Percentiles rank a stretch among this genome's conserved stretches.
Evolutionary conservation across 2,329 filamentous ascomycete species (phyloP).

Genomic region (Hymenoscyphus repandus): DNA sequence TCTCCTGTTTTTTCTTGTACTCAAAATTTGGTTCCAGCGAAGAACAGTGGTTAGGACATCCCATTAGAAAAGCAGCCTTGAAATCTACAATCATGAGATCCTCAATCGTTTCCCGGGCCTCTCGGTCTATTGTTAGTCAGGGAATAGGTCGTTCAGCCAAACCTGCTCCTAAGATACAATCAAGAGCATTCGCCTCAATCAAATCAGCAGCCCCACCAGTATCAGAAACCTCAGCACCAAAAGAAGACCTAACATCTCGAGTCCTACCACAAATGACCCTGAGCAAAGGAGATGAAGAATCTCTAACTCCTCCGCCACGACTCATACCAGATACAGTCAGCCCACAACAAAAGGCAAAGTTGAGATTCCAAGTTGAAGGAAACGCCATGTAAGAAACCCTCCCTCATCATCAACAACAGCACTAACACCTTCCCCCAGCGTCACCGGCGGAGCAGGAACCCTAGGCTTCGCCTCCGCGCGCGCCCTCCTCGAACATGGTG

Average conservation of each 20-base stretch:
- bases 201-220: constrained; percentile 4
- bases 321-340: constrained; percentile 39
- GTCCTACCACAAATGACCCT: constrained; percentile 38
- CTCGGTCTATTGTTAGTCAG: not conserved
- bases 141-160: not conserved
- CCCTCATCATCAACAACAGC: not conserved
- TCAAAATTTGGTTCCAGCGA: too few species aligned
- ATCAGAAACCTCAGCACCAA: constrained; percentile 2
- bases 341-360: constrained; percentile 32
- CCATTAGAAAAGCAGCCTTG: too few species aligned
- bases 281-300: constrained; percentile 37
- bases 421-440: constrained; percentile 1
- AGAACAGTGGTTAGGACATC: too few species aligned
- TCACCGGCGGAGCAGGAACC: constrained; percentile 63
- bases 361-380: constrained; percentile 46
- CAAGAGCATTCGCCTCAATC: not conserved
- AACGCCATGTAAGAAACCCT: constrained; percentile 38
- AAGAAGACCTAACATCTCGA: constrained; percentile 34
- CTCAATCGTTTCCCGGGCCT: not conserved
- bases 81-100: too few species aligned
- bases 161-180: not conserved
- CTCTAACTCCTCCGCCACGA: constrained; percentile 39
- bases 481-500: constrained; percentile 65
- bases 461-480: constrained; percentile 52
- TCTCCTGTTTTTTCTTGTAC: too few species aligned